phyloP scores from a whole-genome alignment of 805 yeast genomes.

The Candida anglica region DNA sequence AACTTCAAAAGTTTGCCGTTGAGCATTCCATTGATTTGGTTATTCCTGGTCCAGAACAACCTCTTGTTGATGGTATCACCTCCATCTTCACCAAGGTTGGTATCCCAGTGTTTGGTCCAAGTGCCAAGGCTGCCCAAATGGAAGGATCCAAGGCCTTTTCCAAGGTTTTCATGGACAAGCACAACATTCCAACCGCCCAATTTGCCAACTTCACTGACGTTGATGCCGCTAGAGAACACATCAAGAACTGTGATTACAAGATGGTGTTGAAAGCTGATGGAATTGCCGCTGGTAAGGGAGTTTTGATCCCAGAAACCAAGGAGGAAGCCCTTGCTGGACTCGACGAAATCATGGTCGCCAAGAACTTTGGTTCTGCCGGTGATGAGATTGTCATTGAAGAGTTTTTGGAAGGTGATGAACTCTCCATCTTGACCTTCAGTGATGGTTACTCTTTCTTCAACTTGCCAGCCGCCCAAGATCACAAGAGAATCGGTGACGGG shows the following conservation, averaged over 20 bases:
- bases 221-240: slow-evolving; percentile 70
- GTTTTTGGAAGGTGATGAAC: slow-evolving; percentile 93
- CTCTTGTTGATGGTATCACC: slow-evolving; percentile 90
- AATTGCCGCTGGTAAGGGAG: slow-evolving; percentile 98
- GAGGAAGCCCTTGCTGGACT: slow-evolving; percentile 85
- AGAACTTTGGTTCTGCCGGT: slow-evolving; percentile 90
- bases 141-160: slow-evolving; percentile 97
- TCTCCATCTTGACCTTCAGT: slow-evolving; percentile 83
- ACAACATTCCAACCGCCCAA: slow-evolving; percentile 90
- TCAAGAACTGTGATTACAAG: slow-evolving; percentile 60
- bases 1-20: slow-evolving; percentile 70
- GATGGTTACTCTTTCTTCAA: slow-evolving; percentile 92
- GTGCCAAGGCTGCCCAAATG: slow-evolving; percentile 82
- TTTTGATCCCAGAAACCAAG: slow-evolving; percentile 78
- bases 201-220: slow-evolving; percentile 78
- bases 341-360: slow-evolving; percentile 83
- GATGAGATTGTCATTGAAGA: slow-evolving; percentile 92
- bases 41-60: slow-evolving; percentile 99
- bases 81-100: slow-evolving; percentile 73
- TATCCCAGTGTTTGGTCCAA: slow-evolving; percentile 97
- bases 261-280: slow-evolving; percentile 97
- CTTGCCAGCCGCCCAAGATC: slow-evolving; percentile 98
- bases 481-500: slow-evolving; percentile 90
- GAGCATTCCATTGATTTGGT: slow-evolving; percentile 67
- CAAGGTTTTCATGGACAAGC: slow-evolving; percentile 88